Evolutionary conservation across 345 rosid genomes (phyloP).

Genomic region (Geranium brycei): DNA sequence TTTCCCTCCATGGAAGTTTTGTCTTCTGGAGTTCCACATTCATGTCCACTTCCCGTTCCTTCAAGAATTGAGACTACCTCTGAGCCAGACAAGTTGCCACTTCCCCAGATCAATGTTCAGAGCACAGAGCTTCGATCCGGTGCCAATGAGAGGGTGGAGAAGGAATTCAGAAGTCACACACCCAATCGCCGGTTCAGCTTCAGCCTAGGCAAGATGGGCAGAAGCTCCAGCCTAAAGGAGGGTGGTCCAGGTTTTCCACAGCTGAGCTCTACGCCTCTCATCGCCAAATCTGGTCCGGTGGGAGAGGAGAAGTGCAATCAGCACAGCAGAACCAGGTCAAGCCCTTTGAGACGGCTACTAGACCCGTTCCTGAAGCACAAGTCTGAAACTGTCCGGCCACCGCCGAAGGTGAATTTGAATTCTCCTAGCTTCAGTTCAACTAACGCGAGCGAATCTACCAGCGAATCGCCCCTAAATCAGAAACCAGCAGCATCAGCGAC

Average conservation of each 20-base stretch:
- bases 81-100: not conserved
- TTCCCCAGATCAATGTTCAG: conserved; percentile 2
- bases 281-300: conserved; percentile 48
- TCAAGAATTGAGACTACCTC: conserved; percentile 16
- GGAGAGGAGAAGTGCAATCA: conserved; percentile 31
- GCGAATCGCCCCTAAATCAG: conserved; percentile 16
- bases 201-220: conserved; percentile 55
- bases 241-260: conserved; percentile 35
- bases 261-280: conserved; percentile 29
- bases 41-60: conserved; percentile 31
- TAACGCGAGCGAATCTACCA: not conserved
- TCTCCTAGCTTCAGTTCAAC: conserved; percentile 17
- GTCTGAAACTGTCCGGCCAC: conserved; percentile 28
- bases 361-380: conserved; percentile 57
- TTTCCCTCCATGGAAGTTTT: conserved; percentile 17
- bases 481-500: conserved; percentile 21
- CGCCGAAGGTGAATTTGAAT: conserved; percentile 21
- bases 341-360: conserved; percentile 64
- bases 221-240: conserved; percentile 72
- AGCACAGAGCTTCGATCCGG: conserved; percentile 20
- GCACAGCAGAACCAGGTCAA: conserved; percentile 39
- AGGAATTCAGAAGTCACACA: conserved; percentile 38
- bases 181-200: conserved; percentile 69
- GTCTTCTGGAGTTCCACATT: conserved; percentile 32
- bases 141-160: conserved; percentile 20